A percentile compares a stretch with the other conserved stretches of the same genome.
phyloP scores from a whole-genome alignment of 257 asterid genomes.

The Haberlea rhodopensis region DNA sequence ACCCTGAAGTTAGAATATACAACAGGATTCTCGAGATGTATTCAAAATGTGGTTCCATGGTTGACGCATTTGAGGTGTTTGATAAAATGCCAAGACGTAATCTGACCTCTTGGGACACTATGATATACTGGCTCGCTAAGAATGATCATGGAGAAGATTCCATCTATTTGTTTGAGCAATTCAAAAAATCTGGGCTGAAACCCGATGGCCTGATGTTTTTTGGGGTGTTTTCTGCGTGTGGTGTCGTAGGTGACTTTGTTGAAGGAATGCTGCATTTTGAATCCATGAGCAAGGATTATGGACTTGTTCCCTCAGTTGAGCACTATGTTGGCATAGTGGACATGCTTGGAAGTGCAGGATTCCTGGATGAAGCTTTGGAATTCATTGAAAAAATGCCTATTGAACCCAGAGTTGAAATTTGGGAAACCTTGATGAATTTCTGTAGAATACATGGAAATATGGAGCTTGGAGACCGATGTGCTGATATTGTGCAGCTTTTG shows the following conservation, averaged over 20 bases:
- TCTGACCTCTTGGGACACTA: constrained; percentile 81
- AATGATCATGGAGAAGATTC: constrained; percentile 67
- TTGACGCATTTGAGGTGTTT: constrained; percentile 59
- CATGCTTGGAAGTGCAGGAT: constrained; percentile 74
- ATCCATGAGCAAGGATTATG: constrained; percentile 65
- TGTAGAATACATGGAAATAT: constrained; percentile 70
- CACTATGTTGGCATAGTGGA: constrained; percentile 66
- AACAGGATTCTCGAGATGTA: constrained; percentile 77
- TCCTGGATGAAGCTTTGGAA: constrained; percentile 74
- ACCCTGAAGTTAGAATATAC: constrained; percentile 47
- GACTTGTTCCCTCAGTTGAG: constrained; percentile 58
- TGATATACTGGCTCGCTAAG: constrained; percentile 70
- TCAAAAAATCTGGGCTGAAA: constrained; percentile 56
- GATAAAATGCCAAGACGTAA: constrained; percentile 56
- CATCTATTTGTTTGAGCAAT: constrained; percentile 59
- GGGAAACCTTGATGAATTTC: constrained; percentile 64
- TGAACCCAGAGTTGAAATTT: constrained; percentile 54
- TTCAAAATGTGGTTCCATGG: constrained; percentile 60
- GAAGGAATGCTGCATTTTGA: constrained; percentile 80
- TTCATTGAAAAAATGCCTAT: constrained; percentile 67
- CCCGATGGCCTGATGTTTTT: constrained; percentile 72
- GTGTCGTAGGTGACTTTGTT: constrained; percentile 45
- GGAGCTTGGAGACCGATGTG: constrained; percentile 78
- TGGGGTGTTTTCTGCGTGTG: constrained; percentile 67
- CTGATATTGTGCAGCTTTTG: constrained; percentile 52